Evolutionary conservation across 495 filamentous ascomycete species (phyloP), one percentile per base, ranked within the genome.

Genomic region (Aspergillus egyptiacus): DNA sequence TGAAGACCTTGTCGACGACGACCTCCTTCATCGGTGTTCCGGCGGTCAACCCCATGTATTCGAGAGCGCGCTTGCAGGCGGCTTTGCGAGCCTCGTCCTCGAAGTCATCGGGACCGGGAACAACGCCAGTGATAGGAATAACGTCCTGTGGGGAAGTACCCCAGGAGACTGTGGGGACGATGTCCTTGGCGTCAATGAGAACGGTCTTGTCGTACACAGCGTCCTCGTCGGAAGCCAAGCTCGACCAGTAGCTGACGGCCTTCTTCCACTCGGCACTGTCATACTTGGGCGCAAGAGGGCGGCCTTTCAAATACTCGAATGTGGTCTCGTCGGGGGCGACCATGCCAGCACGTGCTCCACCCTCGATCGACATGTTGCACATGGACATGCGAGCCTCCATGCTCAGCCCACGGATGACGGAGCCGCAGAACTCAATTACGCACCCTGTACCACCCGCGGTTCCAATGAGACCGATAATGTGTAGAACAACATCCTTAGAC

Each of bases 301-400:
- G 78, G 39, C 83, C 87, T 75, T 91, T 87, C 54, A 98, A 85
- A 63, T 98, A 98, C 56, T 94, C 86, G 59, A 96, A 91, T 5
- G 93, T 97, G 35, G 75, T 87, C 65, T 95, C 84, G 53, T 98
- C 93, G 2, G 93, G 93, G 20, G 93, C 93, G 47, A 98, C 83
- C 87, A 98, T 91, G 50, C 93, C 93, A 48, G 93, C 91, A 73
- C 93, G 79, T 31, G 93, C 93, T 70, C 93, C 93, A 50, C 72
- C 93, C 74, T 98, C 93, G 63, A 97, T 96, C n/a, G 91, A 89
- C 93, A 98, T 98, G 74, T 98, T 98, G 71, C 93, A 97, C 63
- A 98, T 93, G 47, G 89, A 95, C 91, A 98, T 97, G 59, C 93
- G 84, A 30, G 93, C 93, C 65, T 98, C 93, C 81, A 98, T 96